Evolutionary conservation across 768 basidiomycete genomes (phyloP).

Genomic region (Solioccasus polychromus): DNA sequence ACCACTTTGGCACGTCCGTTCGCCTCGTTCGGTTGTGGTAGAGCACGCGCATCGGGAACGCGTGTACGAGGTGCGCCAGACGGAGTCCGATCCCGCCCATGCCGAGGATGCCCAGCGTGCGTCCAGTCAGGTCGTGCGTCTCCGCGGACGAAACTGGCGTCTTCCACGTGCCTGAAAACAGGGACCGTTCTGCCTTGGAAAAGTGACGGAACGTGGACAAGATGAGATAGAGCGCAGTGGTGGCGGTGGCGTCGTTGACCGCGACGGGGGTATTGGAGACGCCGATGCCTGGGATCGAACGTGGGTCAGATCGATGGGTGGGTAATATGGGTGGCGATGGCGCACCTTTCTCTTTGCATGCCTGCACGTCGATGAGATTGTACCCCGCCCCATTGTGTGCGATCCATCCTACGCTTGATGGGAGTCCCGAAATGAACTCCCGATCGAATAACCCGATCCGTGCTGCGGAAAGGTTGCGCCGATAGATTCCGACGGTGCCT

Average conservation of each 20-base stretch:
- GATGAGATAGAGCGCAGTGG: constrained; percentile 80
- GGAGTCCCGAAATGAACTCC: constrained; percentile 56
- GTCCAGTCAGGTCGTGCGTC: constrained; percentile 63
- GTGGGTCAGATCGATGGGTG: too few relatives aligned
- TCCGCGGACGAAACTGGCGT: constrained; percentile 28
- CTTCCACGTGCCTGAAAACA: constrained; percentile 3
- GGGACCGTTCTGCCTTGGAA: constrained; percentile 22
- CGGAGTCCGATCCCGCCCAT: constrained; percentile 75
- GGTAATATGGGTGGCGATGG: too few relatives aligned
- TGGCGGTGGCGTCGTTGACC: constrained; percentile 89
- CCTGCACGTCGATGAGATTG: constrained; percentile 74
- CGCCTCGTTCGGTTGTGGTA: constrained; percentile 70
- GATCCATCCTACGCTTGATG: constrained; percentile 71
- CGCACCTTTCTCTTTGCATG: constrained; percentile 71
- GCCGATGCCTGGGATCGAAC: constrained; percentile 55
- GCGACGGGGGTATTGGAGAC: constrained; percentile 90
- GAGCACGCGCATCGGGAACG: constrained; percentile 87
- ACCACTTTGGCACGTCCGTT: constrained; percentile 63
- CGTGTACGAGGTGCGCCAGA: constrained; percentile 66
- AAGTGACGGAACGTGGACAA: constrained; percentile 69
- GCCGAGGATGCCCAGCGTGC: constrained; percentile 71
- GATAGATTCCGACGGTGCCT: constrained; percentile 48
- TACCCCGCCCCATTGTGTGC: constrained; percentile 89
- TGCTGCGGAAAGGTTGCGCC: constrained; percentile 42
- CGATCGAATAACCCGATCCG: constrained; percentile 49